Conservation (phyloP, 169 alveolate species). For the Neospora caninum region DNA sequence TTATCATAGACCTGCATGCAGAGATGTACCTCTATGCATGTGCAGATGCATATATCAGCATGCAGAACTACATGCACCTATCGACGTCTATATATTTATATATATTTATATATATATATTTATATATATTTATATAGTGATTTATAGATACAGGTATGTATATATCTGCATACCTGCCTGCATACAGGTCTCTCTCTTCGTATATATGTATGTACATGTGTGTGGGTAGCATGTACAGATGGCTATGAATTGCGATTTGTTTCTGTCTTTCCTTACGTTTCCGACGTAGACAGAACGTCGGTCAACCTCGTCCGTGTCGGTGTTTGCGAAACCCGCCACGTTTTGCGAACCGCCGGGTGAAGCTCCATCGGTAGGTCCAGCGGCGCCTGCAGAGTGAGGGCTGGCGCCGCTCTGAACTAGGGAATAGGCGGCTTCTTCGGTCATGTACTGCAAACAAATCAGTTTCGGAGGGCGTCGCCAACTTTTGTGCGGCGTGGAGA, state of each 20-base stretch:
- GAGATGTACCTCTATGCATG: not conserved
- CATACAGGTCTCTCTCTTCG: no score
- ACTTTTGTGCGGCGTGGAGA: no score
- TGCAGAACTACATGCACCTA: not conserved
- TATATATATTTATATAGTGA: not conserved
- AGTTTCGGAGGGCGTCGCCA: no score
- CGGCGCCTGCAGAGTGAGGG: not conserved
- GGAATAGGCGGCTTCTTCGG: conserved; percentile 30
- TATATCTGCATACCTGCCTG: not conserved
- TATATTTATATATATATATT: not conserved
- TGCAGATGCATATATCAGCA: not conserved
- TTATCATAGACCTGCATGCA: no score
- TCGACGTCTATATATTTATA: not conserved
- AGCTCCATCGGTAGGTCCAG: not conserved
- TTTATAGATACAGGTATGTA: not conserved
- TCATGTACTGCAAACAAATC: not conserved
- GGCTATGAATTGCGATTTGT: not conserved
- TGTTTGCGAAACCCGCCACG: not conserved
- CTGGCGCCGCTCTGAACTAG: not conserved
- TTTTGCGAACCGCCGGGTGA: not conserved
- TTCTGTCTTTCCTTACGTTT: conserved; percentile 25
- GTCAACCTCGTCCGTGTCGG: conserved; percentile 32
- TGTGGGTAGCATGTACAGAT: no score
- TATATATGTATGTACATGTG: no score
- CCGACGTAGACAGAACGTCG: conserved; percentile 59